Percentiles rank a stretch among this genome's conserved stretches.
These are phyloP conservation scores for Omphalea diandra DNA, from an alignment of 441 rosid genomes.

Conservation along the genomic window DNA sequence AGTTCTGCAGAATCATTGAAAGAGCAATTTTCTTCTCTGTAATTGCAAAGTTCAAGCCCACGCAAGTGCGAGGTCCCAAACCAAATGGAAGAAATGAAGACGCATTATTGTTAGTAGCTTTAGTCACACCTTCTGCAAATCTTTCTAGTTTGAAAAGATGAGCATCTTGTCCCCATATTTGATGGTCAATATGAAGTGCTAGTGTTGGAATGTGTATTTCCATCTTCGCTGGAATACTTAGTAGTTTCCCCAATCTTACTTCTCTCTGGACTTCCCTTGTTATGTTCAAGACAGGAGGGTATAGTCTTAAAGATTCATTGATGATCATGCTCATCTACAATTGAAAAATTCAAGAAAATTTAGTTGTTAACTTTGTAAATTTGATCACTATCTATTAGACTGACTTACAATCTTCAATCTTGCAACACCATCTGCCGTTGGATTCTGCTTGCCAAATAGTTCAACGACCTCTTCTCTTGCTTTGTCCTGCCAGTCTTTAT, in stretches of 20 bases:
- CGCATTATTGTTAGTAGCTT: slow-evolving; percentile 36
- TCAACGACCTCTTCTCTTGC: slow-evolving; percentile 37
- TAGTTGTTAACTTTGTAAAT: neutral
- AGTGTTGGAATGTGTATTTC: slow-evolving; percentile 17
- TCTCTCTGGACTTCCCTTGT: slow-evolving; percentile 14
- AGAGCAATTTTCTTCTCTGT: slow-evolving; percentile 36
- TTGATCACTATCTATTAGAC: too few relatives aligned
- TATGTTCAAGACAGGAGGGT: slow-evolving; percentile 25
- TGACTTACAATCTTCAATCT: slow-evolving; percentile 30
- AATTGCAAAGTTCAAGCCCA: slow-evolving; percentile 34
- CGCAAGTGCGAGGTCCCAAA: slow-evolving; percentile 40
- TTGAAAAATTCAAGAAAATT: neutral
- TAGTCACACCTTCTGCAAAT: slow-evolving; percentile 42
- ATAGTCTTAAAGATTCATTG: slow-evolving; percentile 40
- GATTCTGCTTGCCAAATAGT: slow-evolving; percentile 29
- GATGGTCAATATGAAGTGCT: slow-evolving; percentile 33
- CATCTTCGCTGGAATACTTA: slow-evolving; percentile 29
- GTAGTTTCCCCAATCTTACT: slow-evolving; percentile 26
- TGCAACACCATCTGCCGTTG: slow-evolving; percentile 26
- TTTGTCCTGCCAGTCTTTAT: slow-evolving; percentile 42
- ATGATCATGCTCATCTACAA: slow-evolving; percentile 39
- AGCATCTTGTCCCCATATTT: slow-evolving; percentile 44
- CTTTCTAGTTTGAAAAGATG: slow-evolving; percentile 46
- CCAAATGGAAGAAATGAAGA: slow-evolving; percentile 44
- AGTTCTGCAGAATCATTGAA: slow-evolving; percentile 45